These are phyloP conservation scores for Cicer yamashitae DNA, from an alignment of 306 rosid species.

Conservation along the genomic window DNA sequence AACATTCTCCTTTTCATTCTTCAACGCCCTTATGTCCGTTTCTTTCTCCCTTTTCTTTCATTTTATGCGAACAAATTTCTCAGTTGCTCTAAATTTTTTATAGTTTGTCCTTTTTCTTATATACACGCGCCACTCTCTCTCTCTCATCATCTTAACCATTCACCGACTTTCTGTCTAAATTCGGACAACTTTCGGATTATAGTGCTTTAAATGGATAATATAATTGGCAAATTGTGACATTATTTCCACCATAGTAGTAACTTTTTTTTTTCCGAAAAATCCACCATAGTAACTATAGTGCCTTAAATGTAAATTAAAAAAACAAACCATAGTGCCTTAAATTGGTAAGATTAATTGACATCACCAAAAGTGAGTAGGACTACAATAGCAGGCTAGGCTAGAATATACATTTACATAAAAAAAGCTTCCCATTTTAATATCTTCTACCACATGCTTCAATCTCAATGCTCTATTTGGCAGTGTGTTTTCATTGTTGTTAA, in stretches of 20 bases:
- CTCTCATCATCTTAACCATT: not conserved
- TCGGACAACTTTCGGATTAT: not conserved
- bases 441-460: not conserved
- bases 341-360: constrained; percentile 1
- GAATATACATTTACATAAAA: constrained; percentile 1
- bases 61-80: not conserved
- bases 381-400: not conserved
- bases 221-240: no score
- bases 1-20: constrained; percentile 41
- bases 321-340: not conserved
- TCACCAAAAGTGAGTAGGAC: not conserved
- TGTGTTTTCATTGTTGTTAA: constrained; percentile 19
- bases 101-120: not conserved
- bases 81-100: not conserved
- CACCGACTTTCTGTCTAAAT: not conserved
- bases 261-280: no score
- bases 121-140: constrained; percentile 35
- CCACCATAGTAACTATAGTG: not conserved
- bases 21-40: constrained; percentile 37
- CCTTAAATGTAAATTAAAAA: not conserved
- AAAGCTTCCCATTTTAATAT: not conserved
- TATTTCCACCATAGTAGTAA: no score
- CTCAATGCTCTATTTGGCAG: not conserved
- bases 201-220: not conserved
- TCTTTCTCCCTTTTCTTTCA: constrained; percentile 10